These are phyloP conservation scores for Paecilomyces sp. DNA, from an alignment of 2,329 filamentous ascomycete species.

Conservation along the genomic window DNA sequence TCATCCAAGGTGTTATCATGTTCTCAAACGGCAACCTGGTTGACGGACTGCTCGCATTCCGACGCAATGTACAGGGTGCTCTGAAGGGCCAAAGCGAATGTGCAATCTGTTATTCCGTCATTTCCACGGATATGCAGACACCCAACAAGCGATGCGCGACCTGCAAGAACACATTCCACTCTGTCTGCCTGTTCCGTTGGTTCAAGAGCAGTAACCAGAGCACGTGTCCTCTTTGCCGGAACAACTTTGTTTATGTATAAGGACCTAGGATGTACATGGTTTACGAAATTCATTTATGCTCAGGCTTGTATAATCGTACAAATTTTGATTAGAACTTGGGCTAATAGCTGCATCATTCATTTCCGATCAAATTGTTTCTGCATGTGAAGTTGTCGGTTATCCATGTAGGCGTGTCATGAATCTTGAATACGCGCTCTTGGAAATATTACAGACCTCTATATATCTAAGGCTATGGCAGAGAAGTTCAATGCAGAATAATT, in stretches of 20 bases:
- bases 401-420: neutral
- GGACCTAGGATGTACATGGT: neutral
- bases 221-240: conserved; percentile 87
- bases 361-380: neutral
- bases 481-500: too few species aligned
- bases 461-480: too few species aligned
- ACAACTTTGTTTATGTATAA: conserved; percentile 63
- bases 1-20: conserved; percentile 84
- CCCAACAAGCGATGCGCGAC: conserved; percentile 88
- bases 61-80: conserved; percentile 76
- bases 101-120: conserved; percentile 93
- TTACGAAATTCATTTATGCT: neutral
- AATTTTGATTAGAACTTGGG: neutral
- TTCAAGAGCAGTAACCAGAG: conserved; percentile 90
- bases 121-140: conserved; percentile 78
- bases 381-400: neutral
- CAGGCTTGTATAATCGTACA: neutral
- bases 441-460: too few species aligned
- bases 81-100: conserved; percentile 93
- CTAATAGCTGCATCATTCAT: neutral
- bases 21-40: conserved; percentile 85
- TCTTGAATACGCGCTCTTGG: neutral
- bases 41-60: conserved; percentile 79
- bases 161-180: conserved; percentile 91
- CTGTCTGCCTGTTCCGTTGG: conserved; percentile 89